These are phyloP conservation scores for Penstemon barbatus DNA, from an alignment of 257 asterid genomes.

Conservation along the genomic window DNA sequence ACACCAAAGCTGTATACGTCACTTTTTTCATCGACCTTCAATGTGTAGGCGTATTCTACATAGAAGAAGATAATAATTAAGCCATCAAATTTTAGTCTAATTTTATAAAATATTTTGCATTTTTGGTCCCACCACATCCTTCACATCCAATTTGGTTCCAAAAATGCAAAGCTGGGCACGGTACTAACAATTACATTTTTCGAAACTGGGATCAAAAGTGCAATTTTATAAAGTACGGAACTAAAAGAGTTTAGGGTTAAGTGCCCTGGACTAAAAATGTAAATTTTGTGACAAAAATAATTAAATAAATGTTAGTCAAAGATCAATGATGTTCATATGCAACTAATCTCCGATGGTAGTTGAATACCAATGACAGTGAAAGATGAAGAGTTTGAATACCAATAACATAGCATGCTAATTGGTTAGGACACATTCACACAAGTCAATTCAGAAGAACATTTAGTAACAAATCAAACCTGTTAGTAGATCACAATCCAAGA, in stretches of 20 bases:
- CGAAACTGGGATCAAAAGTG: no score
- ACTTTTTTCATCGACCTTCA: slow-evolving; percentile 96
- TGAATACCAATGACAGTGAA: slow-evolving; percentile 30
- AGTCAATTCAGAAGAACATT: slow-evolving; percentile 27
- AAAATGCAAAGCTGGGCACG: no score
- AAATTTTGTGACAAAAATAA: background rate
- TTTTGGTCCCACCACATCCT: no score
- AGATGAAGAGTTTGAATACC: slow-evolving; percentile 31
- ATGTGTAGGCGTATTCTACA: slow-evolving; percentile 92
- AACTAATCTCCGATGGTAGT: slow-evolving; percentile 36
- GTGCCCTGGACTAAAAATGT: no score
- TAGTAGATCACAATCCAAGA: slow-evolving; percentile 13
- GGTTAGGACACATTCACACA: slow-evolving; percentile 9
- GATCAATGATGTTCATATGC: slow-evolving; percentile 22
- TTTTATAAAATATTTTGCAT: no score
- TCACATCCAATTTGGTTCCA: no score
- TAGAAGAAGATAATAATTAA: background rate
- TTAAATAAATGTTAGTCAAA: slow-evolving; percentile 9
- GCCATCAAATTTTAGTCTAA: background rate
- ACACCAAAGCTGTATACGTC: slow-evolving; percentile 97
- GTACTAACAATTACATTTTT: no score
- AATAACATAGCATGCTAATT: slow-evolving; percentile 31
- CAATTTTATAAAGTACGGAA: no score
- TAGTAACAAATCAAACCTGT: slow-evolving; percentile 13
- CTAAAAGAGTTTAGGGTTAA: no score